Evolutionary conservation across 2,329 filamentous ascomycete species (phyloP).

Genomic region (Karstenula rhodostoma): DNA sequence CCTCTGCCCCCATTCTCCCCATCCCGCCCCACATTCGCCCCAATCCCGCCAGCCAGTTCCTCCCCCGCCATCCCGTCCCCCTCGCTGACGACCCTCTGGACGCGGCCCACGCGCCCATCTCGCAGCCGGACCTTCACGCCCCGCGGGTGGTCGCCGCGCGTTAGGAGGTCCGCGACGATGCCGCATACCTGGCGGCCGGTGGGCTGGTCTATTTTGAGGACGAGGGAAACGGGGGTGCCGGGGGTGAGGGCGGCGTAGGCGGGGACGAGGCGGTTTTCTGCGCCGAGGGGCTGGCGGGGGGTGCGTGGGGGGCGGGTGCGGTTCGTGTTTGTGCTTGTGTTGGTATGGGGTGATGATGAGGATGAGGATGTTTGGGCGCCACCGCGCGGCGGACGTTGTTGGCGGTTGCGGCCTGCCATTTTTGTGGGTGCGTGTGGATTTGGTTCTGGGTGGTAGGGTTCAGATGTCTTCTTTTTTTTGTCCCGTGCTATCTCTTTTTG

Average conservation of each 20-base stretch:
- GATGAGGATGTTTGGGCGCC: background rate
- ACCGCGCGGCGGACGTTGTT: constrained; percentile 23
- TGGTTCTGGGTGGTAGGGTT: background rate
- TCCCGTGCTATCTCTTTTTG: background rate
- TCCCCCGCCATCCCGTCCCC: constrained; percentile 33
- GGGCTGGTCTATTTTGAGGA: constrained; percentile 78
- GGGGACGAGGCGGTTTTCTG: constrained; percentile 32
- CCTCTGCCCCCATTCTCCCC: constrained; percentile 26
- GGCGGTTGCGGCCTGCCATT: constrained; percentile 39
- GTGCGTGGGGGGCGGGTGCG: constrained; percentile 8
- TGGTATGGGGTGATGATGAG: background rate
- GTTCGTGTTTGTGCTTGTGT: background rate
- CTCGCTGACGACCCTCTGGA: constrained; percentile 66
- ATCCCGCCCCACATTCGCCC: constrained; percentile 36
- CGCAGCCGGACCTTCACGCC: constrained; percentile 80
- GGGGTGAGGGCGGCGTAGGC: constrained; percentile 54
- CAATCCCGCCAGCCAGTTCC: constrained; percentile 33
- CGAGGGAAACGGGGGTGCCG: constrained; percentile 73
- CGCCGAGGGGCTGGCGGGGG: constrained; percentile 37
- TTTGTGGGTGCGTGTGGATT: background rate
- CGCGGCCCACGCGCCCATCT: constrained; percentile 76
- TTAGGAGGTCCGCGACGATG: constrained; percentile 72
- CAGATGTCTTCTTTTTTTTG: too few species aligned
- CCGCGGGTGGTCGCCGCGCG: constrained; percentile 75
- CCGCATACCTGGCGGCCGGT: constrained; percentile 76